Evolutionary conservation across 345 rosid genomes (phyloP).

Genomic region (Laguncularia racemosa): DNA sequence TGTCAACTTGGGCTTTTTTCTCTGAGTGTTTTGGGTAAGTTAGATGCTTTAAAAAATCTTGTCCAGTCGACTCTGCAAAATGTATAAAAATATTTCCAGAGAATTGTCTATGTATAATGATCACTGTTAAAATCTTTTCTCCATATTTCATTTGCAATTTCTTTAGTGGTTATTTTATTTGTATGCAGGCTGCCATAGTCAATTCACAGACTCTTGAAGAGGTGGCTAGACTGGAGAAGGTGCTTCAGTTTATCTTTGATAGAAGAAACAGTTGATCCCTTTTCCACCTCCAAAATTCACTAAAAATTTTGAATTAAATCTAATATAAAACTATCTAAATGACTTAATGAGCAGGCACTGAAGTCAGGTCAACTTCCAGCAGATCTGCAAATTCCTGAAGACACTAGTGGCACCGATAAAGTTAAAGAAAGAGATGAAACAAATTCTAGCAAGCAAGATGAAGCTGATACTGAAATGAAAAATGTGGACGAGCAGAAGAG

Average conservation of each 20-base stretch:
- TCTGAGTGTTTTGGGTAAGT: no score
- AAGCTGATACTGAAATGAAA: conserved; percentile 9
- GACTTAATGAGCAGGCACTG: conserved; percentile 52
- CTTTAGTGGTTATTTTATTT: conserved; percentile 5
- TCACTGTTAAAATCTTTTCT: neutral
- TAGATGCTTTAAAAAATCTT: no score
- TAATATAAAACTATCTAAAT: no score
- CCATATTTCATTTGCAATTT: neutral
- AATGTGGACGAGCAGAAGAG: conserved; percentile 15
- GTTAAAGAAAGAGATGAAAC: conserved; percentile 35
- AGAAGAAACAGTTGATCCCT: no score
- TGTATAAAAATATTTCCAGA: no score
- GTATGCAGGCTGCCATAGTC: conserved; percentile 91
- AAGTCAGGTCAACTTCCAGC: conserved; percentile 92
- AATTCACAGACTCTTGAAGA: conserved; percentile 99
- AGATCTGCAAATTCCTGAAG: conserved; percentile 52
- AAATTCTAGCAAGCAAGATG: conserved; percentile 14
- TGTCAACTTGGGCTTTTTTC: no score
- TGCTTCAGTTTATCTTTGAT: conserved; percentile 11
- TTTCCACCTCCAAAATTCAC: no score
- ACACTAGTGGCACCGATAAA: conserved; percentile 17
- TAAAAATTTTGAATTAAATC: no score
- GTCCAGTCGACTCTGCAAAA: no score
- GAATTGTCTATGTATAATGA: no score
- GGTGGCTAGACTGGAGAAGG: conserved; percentile 98